phyloP scores from a whole-genome alignment of 768 basidiomycete genomes.

The Suillus spraguei region DNA sequence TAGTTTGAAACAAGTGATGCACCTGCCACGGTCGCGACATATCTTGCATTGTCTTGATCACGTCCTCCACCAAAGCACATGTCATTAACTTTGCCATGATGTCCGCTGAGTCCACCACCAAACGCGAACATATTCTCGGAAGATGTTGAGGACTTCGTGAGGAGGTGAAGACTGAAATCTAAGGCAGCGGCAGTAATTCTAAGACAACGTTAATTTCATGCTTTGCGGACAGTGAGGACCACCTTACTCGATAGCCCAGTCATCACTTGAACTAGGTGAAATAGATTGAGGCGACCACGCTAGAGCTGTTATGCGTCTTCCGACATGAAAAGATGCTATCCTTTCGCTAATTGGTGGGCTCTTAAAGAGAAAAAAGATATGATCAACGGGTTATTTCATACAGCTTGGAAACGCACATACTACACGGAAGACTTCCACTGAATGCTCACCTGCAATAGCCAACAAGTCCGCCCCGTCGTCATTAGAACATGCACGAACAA shows the following conservation, averaged over 20 bases:
- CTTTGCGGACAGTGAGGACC: neutral
- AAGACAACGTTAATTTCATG: slow-evolving; percentile 15
- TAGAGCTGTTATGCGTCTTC: slow-evolving; percentile 68
- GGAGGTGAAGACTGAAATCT: slow-evolving; percentile 71
- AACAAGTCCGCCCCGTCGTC: slow-evolving; percentile 68
- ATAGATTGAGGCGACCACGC: slow-evolving; percentile 76
- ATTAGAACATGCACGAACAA: slow-evolving; percentile 62
- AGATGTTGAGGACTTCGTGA: slow-evolving; percentile 54
- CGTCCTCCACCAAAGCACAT: slow-evolving; percentile 81
- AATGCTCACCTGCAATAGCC: slow-evolving; percentile 73
- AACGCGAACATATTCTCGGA: slow-evolving; percentile 65
- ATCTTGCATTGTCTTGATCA: slow-evolving; percentile 65
- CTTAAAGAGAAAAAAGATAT: slow-evolving; percentile 29
- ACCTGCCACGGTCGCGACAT: slow-evolving; percentile 85
- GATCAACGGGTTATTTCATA: slow-evolving; percentile 12
- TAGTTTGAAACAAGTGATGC: slow-evolving; percentile 14
- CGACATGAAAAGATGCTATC: slow-evolving; percentile 75
- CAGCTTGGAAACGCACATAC: slow-evolving; percentile 41
- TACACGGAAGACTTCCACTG: slow-evolving; percentile 68
- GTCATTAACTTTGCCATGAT: slow-evolving; percentile 77
- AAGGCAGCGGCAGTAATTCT: slow-evolving; percentile 71
- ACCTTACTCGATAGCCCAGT: slow-evolving; percentile 74
- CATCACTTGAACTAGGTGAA: slow-evolving; percentile 64
- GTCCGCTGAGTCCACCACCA: slow-evolving; percentile 80
- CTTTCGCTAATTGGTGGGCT: slow-evolving; percentile 45